Conservation (phyloP, 2,329 filamentous ascomycete genomes). For the Hypoxylon sp. region DNA sequence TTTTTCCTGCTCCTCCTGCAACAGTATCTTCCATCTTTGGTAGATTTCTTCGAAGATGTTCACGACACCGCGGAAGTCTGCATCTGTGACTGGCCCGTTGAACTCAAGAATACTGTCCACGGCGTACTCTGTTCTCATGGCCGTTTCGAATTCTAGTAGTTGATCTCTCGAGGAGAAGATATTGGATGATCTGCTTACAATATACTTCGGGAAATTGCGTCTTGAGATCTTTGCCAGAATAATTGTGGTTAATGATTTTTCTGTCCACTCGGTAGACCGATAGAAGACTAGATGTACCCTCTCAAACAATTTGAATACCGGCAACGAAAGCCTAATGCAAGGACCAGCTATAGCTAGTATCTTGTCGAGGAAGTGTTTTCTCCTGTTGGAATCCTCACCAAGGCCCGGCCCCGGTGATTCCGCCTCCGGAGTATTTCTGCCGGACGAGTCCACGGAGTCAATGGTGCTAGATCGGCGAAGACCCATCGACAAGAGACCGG, state of each 20-base stretch:
- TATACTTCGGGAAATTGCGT: conserved; percentile 88
- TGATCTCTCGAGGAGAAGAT: conserved; percentile 83
- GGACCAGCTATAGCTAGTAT: conserved; percentile 82
- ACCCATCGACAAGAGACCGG: conserved; percentile 76
- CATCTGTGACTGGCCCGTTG: conserved; percentile 74
- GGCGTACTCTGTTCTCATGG: conserved; percentile 81
- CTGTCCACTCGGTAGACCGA: conserved; percentile 94
- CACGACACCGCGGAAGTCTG: conserved; percentile 75
- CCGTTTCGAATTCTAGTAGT: conserved; percentile 89
- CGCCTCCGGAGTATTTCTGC: conserved; percentile 55
- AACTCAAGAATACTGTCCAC: conserved; percentile 87
- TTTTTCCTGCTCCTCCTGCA: conserved; percentile 80
- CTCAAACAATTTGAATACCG: conserved; percentile 85
- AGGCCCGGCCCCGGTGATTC: conserved; percentile 45
- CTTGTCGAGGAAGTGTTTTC: conserved; percentile 79
- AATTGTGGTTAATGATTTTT: conserved; percentile 94
- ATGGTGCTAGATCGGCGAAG: conserved; percentile 73
- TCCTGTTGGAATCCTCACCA: conserved; percentile 68
- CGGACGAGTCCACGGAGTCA: conserved; percentile 63
- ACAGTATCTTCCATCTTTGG: conserved; percentile 80
- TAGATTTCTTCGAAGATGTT: conserved; percentile 80
- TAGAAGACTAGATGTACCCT: conserved; percentile 97
- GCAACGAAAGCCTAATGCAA: conserved; percentile 82
- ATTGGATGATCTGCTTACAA: conserved; percentile 88
- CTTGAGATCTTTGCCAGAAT: conserved; percentile 91